Percentiles rank a stretch among this genome's conserved stretches.
Conservation (phyloP, 495 filamentous ascomycete genomes). For the Bathelium albidoporum region DNA sequence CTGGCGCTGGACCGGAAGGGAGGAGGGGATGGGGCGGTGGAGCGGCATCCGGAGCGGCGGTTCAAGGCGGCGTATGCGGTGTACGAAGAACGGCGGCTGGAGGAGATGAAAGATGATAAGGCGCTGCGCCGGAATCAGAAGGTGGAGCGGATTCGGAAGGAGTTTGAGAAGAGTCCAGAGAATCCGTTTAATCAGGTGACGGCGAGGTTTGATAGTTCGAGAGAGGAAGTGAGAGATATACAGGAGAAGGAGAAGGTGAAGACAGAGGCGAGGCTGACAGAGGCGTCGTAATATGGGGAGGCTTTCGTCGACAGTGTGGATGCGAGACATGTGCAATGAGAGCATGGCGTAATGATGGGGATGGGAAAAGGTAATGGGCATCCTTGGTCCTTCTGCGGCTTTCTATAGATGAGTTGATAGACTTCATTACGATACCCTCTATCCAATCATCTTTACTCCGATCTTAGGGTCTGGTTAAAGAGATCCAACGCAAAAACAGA, state of each 20-base stretch:
- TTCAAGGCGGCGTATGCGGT: slow-evolving; percentile 82
- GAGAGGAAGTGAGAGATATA: slow-evolving; percentile 63
- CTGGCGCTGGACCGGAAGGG: slow-evolving; percentile 46
- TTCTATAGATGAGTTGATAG: not conserved
- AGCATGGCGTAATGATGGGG: not conserved
- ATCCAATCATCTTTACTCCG: too few species aligned
- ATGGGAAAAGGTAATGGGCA: not conserved
- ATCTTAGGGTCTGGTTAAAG: too few species aligned
- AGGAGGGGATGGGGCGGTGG: slow-evolving; percentile 52
- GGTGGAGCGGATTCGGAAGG: slow-evolving; percentile 66
- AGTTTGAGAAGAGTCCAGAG: slow-evolving; percentile 84
- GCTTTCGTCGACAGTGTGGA: not conserved
- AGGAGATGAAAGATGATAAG: slow-evolving; percentile 75
- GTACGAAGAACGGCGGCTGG: slow-evolving; percentile 72
- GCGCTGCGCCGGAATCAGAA: slow-evolving; percentile 72
- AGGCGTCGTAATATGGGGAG: not conserved
- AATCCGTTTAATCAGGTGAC: slow-evolving; percentile 85
- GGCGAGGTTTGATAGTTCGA: slow-evolving; percentile 61
- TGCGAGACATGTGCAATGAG: not conserved
- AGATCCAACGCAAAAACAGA: not conserved
- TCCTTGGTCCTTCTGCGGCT: not conserved
- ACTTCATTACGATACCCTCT: not conserved
- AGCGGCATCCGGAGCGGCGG: slow-evolving; percentile 74
- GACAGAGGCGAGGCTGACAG: slow-evolving; percentile 58
- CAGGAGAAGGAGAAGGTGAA: slow-evolving; percentile 58